Conservation (phyloP, 257 asterid genomes). For the Przewalskia tangutica region DNA sequence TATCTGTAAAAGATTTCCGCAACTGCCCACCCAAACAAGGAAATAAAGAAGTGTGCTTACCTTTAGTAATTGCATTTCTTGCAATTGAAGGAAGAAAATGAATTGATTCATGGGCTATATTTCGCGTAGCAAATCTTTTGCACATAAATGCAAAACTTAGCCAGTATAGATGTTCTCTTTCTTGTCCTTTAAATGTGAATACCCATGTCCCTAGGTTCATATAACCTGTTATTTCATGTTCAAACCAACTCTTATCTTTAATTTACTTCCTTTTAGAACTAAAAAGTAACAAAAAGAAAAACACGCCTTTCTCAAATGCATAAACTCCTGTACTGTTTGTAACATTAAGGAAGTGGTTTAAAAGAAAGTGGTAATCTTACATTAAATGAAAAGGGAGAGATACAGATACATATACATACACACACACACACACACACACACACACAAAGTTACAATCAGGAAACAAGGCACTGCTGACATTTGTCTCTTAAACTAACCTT, state of each 20-base stretch:
- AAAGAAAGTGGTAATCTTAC: not conserved
- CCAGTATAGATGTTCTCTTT: not conserved
- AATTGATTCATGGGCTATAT: not conserved
- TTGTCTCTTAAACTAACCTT: constrained; percentile 38
- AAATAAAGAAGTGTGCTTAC: not conserved
- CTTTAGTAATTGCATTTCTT: not conserved
- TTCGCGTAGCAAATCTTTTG: not conserved
- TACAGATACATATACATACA: not conserved
- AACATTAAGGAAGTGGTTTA: not conserved
- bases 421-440: not conserved
- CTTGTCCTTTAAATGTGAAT: not conserved
- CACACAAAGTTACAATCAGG: not conserved
- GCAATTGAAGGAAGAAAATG: not conserved
- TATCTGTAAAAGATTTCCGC: not conserved
- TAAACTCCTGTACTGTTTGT: not conserved
- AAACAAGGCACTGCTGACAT: not conserved
- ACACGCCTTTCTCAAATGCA: not conserved
- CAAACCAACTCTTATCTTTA: not conserved
- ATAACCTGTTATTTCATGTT: not conserved
- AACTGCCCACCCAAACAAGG: not conserved
- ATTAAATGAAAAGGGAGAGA: not conserved
- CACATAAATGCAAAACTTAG: not conserved
- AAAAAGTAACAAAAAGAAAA: not conserved
- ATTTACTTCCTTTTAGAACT: not conserved
- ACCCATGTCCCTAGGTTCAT: not conserved